phyloP scores from a whole-genome alignment of 2,329 filamentous ascomycete species.

The Aspergillus jensenii region DNA sequence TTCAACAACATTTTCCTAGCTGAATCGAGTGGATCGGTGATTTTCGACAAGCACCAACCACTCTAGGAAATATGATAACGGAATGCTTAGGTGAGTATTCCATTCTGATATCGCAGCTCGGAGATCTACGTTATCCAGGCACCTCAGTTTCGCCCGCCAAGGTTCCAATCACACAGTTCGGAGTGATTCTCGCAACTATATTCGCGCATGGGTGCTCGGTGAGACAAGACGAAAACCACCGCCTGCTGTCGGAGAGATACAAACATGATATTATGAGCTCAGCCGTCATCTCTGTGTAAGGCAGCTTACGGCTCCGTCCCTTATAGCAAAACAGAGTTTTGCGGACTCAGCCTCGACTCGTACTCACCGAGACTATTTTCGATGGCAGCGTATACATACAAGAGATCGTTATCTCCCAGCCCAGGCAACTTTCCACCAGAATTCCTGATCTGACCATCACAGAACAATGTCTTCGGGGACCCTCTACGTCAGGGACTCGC shows the following conservation, averaged over 20 bases:
- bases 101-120: too few species aligned
- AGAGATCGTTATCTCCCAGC: neutral
- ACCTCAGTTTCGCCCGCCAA: neutral
- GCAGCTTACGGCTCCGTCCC: neutral
- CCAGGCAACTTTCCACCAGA: neutral
- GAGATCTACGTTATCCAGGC: neutral
- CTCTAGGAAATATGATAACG: too few species aligned
- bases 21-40: too few species aligned
- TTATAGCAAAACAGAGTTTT: neutral
- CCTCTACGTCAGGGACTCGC: constrained; percentile 27
- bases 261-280: neutral
- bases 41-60: too few species aligned
- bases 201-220: neutral
- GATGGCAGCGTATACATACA: neutral
- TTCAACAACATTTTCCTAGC: too few species aligned
- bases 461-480: constrained; percentile 18
- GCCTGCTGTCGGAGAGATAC: neutral
- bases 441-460: neutral
- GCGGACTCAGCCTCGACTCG: neutral
- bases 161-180: neutral
- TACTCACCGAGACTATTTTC: neutral
- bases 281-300: neutral
- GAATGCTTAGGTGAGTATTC: too few species aligned
- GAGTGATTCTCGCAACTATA: neutral
- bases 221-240: neutral